Evolutionary conservation across 2,329 filamentous ascomycete species (phyloP).

Genomic region (Claviceps citrina): DNA sequence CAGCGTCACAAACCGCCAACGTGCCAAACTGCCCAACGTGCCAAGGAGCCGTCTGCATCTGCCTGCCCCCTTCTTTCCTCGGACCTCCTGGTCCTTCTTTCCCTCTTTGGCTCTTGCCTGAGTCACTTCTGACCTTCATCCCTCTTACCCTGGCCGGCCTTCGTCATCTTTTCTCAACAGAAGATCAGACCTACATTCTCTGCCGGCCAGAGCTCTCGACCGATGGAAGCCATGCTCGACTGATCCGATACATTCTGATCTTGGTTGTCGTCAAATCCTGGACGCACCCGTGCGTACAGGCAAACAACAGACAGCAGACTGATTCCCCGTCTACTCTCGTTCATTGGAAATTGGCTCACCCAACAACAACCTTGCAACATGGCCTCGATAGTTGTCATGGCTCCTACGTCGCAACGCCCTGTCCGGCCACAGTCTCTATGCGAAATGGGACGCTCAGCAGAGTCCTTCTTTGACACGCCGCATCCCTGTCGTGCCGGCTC

Average conservation of each 20-base stretch:
- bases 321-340: background rate
- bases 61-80: too few species aligned
- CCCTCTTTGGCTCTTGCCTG: background rate
- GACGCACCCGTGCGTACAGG: background rate
- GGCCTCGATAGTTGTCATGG: conserved; percentile 5
- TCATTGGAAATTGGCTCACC: background rate
- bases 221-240: conserved; percentile 1
- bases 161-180: background rate
- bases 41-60: too few species aligned
- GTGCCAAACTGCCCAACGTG: too few species aligned
- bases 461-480: conserved; percentile 1
- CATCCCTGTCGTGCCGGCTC: background rate
- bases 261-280: background rate
- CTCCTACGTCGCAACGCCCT: conserved; percentile 1
- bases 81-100: too few species aligned
- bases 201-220: conserved; percentile 6
- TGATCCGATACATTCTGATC: background rate
- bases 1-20: too few species aligned
- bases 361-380: background rate
- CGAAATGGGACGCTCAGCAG: conserved; percentile 1
- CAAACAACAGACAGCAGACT: background rate
- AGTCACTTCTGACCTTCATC: background rate
- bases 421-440: conserved; percentile 4
- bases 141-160: too few species aligned
- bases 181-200: conserved; percentile 1